phyloP scores from a whole-genome alignment of 345 rosid species.

The Heritiera fomes region DNA sequence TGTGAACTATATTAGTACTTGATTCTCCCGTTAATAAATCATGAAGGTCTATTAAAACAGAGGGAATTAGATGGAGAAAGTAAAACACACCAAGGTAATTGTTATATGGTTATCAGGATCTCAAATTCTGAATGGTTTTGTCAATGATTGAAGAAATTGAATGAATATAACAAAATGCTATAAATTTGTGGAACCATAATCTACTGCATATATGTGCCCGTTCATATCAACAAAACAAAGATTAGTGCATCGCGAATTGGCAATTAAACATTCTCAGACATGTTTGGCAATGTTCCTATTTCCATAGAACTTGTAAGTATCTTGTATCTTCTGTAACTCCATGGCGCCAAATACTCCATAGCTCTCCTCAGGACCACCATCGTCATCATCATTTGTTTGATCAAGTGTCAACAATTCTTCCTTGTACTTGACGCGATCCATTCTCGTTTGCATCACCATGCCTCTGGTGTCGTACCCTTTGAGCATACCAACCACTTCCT shows the following conservation, averaged over 20 bases:
- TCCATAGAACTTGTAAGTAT: constrained; percentile 34
- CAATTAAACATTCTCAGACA: constrained; percentile 6
- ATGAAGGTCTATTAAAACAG: no score
- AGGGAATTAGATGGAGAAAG: no score
- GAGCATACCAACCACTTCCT: constrained; percentile 64
- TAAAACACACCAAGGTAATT: background rate
- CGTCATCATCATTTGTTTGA: constrained; percentile 35
- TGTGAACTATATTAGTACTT: no score
- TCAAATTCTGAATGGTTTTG: no score
- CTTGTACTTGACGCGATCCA: constrained; percentile 47
- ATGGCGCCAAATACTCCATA: constrained; percentile 56
- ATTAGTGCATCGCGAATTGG: background rate
- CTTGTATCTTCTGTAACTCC: constrained; percentile 46
- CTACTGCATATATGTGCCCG: background rate
- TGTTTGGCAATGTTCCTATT: background rate
- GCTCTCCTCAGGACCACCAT: constrained; percentile 33
- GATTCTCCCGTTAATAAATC: no score
- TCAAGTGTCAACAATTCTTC: constrained; percentile 51
- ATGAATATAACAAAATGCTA: background rate
- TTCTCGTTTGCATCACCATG: constrained; percentile 36
- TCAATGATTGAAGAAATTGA: background rate
- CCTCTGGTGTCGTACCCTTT: constrained; percentile 53
- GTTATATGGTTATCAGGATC: background rate
- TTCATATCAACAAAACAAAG: background rate
- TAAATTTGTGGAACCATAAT: no score